These are phyloP conservation scores for Schizonepeta tenuifolia DNA, from an alignment of 257 asterid genomes.

Conservation along the genomic window DNA sequence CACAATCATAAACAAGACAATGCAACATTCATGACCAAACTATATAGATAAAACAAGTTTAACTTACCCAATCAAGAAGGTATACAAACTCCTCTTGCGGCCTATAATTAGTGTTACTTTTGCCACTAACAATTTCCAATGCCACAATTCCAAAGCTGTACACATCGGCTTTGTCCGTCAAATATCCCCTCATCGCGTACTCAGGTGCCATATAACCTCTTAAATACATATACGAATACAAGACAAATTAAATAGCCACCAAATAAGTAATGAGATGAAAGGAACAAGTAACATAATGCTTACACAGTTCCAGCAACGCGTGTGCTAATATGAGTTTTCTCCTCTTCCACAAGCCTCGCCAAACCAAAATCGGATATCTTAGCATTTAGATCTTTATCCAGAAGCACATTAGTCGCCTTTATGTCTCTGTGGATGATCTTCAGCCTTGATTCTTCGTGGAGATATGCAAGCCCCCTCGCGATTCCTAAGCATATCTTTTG, in stretches of 20 bases:
- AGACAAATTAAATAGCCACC: too few species aligned
- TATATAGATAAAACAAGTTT: too few species aligned
- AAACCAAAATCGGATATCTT: constrained; percentile 79
- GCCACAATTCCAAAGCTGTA: constrained; percentile 73
- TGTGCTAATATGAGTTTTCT: constrained; percentile 62
- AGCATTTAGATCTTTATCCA: constrained; percentile 65
- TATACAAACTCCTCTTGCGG: constrained; percentile 58
- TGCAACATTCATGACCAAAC: not conserved
- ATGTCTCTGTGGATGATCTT: constrained; percentile 75
- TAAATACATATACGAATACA: not conserved
- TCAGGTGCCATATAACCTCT: constrained; percentile 78
- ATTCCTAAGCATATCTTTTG: constrained; percentile 57
- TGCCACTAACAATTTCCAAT: constrained; percentile 64
- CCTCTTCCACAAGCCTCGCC: constrained; percentile 71
- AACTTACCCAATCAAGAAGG: constrained; percentile 67
- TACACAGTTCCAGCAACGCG: constrained; percentile 75
- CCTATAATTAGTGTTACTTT: constrained; percentile 56
- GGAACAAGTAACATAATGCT: not conserved
- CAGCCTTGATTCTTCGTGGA: constrained; percentile 70
- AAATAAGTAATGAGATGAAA: not conserved
- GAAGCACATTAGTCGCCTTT: constrained; percentile 62
- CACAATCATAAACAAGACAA: not conserved
- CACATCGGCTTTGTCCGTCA: constrained; percentile 70
- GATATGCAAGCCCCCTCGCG: constrained; percentile 61
- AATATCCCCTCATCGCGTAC: constrained; percentile 75